These are phyloP conservation scores for Solanum raphanifolium DNA, from an alignment of 257 asterid species.

Conservation along the genomic window DNA sequence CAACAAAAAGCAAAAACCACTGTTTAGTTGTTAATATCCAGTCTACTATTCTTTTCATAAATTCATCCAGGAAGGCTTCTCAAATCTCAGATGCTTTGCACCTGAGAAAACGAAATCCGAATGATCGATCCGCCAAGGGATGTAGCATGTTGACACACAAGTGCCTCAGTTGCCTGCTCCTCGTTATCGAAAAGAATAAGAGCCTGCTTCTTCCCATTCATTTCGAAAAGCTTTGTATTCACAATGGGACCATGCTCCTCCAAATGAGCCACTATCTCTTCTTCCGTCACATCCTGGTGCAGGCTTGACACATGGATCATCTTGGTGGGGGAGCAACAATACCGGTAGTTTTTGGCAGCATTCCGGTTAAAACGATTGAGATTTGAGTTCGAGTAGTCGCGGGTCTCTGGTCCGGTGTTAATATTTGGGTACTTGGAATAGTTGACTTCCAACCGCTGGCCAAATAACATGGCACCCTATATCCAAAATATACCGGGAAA, in stretches of 20 bases:
- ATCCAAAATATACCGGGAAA: not conserved
- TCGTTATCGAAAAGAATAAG: slow-evolving; percentile 79
- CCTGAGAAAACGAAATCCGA: slow-evolving; percentile 90
- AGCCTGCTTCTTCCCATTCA: slow-evolving; percentile 95
- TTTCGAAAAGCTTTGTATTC: slow-evolving; percentile 70
- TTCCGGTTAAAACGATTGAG: slow-evolving; percentile 93
- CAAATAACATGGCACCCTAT: slow-evolving; percentile 84
- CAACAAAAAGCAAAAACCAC: not conserved
- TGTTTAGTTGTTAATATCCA: not conserved
- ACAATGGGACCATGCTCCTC: slow-evolving; percentile 78
- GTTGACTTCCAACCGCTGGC: slow-evolving; percentile 89
- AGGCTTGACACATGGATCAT: slow-evolving; percentile 91
- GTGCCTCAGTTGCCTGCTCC: slow-evolving; percentile 96
- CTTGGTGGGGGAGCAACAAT: slow-evolving; percentile 95
- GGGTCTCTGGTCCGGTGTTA: slow-evolving; percentile 82
- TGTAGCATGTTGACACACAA: slow-evolving; percentile 94
- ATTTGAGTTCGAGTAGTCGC: slow-evolving; percentile 81
- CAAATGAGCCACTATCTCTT: slow-evolving; percentile 57
- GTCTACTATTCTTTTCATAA: not conserved
- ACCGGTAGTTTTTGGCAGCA: slow-evolving; percentile 90
- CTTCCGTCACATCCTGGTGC: slow-evolving; percentile 72
- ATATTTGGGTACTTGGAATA: slow-evolving; percentile 79
- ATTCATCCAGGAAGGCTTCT: slow-evolving; percentile 4
- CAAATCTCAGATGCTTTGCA: slow-evolving; percentile 78
- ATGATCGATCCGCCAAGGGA: slow-evolving; percentile 76